A percentile compares a stretch with the other conserved stretches of the same genome.
Conservation (phyloP, 2,329 filamentous ascomycete species). For the Aspergillus carbonarius region DNA sequence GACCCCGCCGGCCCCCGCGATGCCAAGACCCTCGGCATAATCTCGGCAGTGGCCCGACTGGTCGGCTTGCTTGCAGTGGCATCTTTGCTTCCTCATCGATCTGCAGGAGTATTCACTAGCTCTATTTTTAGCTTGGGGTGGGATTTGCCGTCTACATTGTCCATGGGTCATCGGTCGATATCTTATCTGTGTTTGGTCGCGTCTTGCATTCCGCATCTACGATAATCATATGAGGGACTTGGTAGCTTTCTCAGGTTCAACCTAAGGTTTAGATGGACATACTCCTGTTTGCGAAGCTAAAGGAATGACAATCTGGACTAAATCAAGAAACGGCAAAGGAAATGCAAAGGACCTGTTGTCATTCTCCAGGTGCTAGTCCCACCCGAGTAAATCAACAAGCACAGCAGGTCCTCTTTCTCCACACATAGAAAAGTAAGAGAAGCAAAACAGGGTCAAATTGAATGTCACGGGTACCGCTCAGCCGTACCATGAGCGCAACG, state of each 20-base stretch:
- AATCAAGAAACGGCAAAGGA: background rate
- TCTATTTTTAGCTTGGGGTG: too few relatives aligned
- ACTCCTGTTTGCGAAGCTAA: background rate
- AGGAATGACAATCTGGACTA: background rate
- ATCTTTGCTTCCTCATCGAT: too few relatives aligned
- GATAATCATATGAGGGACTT: too few relatives aligned
- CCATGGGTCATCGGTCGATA: too few relatives aligned
- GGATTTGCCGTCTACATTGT: too few relatives aligned
- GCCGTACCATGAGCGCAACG: background rate
- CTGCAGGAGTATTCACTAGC: too few relatives aligned
- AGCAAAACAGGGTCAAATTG: background rate
- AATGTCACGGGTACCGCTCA: background rate
- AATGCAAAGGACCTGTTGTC: background rate
- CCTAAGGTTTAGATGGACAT: background rate
- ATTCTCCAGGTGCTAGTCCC: background rate
- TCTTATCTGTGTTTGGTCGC: too few relatives aligned
- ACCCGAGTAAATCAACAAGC: background rate
- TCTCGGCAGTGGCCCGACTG: background rate
- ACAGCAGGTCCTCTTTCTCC: background rate
- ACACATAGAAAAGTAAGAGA: background rate
- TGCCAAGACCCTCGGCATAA: background rate
- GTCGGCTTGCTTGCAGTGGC: too few relatives aligned
- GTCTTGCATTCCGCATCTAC: too few relatives aligned
- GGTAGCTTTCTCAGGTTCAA: too few relatives aligned
- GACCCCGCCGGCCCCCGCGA: background rate